Conservation (phyloP, 371 early-diverging fungal species). For the Actinomortierella ambigua region DNA sequence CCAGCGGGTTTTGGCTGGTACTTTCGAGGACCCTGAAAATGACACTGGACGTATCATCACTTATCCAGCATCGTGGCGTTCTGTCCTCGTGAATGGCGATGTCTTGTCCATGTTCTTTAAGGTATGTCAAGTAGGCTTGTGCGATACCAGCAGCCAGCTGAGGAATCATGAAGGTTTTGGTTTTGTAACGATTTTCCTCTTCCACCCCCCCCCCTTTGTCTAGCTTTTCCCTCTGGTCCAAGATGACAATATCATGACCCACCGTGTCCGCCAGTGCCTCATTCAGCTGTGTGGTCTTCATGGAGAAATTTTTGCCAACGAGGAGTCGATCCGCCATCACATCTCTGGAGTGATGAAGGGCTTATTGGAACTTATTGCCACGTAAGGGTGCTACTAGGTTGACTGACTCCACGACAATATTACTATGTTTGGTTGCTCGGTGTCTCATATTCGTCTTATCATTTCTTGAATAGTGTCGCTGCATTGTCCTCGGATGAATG, state of each 20-base stretch:
- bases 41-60: slow-evolving; percentile 51
- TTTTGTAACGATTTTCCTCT: no score
- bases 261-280: slow-evolving; percentile 69
- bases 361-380: slow-evolving; percentile 56
- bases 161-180: no score
- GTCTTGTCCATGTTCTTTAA: slow-evolving; percentile 64
- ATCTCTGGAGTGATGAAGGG: slow-evolving; percentile 62
- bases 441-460: no score
- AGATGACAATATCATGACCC: slow-evolving; percentile 54
- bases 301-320: slow-evolving; percentile 63
- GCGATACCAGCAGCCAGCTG: no score
- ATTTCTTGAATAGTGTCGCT: slow-evolving; percentile 18
- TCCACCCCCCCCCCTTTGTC: no score
- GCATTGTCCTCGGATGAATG: slow-evolving; percentile 43
- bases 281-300: slow-evolving; percentile 74
- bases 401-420: no score
- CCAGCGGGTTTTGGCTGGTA: slow-evolving; percentile 35
- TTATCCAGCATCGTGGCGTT: slow-evolving; percentile 57
- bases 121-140: slow-evolving; percentile 43
- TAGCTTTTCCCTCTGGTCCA: slow-evolving; percentile 52
- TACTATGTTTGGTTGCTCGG: no score
- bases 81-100: slow-evolving; percentile 54
- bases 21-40: slow-evolving; percentile 55
- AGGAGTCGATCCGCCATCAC: slow-evolving; percentile 50
- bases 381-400: slow-evolving; percentile 47